A percentile compares a stretch with the other conserved stretches of the same genome.
These are phyloP conservation scores for Pseudogymnoascus pannorum DNA, from an alignment of 2,329 filamentous ascomycete species.

Conservation along the genomic window DNA sequence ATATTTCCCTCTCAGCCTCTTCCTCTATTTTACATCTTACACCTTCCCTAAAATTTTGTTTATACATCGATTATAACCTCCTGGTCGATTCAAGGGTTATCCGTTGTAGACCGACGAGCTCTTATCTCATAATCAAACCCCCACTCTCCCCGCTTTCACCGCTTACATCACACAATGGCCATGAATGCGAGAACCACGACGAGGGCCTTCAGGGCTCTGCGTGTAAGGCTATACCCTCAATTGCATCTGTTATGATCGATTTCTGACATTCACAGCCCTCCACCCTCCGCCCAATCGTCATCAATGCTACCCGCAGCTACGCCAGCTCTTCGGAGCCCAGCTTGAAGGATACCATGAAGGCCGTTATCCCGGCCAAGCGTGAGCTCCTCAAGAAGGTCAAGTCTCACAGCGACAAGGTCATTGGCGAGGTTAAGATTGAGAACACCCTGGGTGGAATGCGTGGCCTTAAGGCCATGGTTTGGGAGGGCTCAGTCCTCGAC, in stretches of 20 bases:
- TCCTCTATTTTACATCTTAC: background rate
- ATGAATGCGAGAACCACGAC: conserved; percentile 55
- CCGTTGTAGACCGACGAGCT: background rate
- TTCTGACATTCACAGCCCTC: conserved; percentile 18
- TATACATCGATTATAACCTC: background rate
- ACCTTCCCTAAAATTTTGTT: background rate
- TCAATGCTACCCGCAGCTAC: conserved; percentile 48
- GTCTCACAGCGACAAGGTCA: conserved; percentile 68
- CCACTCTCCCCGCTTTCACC: conserved; percentile 22
- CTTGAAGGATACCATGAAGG: conserved; percentile 79
- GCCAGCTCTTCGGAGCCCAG: conserved; percentile 74
- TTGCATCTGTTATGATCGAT: conserved; percentile 11
- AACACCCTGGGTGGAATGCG: conserved; percentile 96
- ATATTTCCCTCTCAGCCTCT: background rate
- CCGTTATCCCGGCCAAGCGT: conserved; percentile 82
- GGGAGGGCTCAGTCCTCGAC: conserved; percentile 96
- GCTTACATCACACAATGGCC: conserved; percentile 45
- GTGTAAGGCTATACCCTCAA: conserved; percentile 41
- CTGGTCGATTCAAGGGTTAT: background rate
- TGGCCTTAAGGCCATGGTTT: conserved; percentile 95
- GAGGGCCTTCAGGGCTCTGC: conserved; percentile 55
- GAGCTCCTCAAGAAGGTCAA: conserved; percentile 94
- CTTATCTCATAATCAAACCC: conserved; percentile 6
- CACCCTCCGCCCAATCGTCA: conserved; percentile 28
- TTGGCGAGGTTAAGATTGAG: conserved; percentile 89